Percentiles rank a stretch among this genome's conserved stretches.
These are phyloP conservation scores for Aspergillus asperescens DNA, from an alignment of 495 filamentous ascomycete genomes.

Conservation along the genomic window DNA sequence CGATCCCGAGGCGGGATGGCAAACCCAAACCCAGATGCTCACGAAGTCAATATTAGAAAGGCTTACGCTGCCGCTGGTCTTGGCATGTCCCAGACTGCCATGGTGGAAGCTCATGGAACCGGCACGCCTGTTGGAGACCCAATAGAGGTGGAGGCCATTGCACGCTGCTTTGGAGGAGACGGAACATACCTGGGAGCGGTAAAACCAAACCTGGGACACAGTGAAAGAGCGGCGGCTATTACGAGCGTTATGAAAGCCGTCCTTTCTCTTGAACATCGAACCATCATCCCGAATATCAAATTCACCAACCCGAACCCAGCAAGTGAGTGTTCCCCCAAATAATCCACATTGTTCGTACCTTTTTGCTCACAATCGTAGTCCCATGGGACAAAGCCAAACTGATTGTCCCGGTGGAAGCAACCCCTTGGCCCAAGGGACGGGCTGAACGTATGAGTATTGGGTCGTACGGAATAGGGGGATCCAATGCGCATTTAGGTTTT, in stretches of 20 bases:
- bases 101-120: slow-evolving; percentile 49
- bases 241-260: slow-evolving; percentile 33
- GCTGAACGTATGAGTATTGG: slow-evolving; percentile 24
- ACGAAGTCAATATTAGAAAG: slow-evolving; percentile 18
- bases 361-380: no score
- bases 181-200: slow-evolving; percentile 17
- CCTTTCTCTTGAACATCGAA: slow-evolving; percentile 26
- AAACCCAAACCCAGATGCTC: slow-evolving; percentile 2
- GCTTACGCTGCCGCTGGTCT: slow-evolving; percentile 22
- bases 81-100: slow-evolving; percentile 30
- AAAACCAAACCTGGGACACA: slow-evolving; percentile 32
- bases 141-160: slow-evolving; percentile 19
- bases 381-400: slow-evolving; percentile 25
- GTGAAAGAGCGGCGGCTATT: slow-evolving; percentile 33
- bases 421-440: slow-evolving; percentile 27
- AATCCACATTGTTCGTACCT: background rate
- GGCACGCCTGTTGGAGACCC: slow-evolving; percentile 40
- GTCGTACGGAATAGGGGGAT: slow-evolving; percentile 29
- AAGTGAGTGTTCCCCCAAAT: background rate
- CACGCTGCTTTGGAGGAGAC: slow-evolving; percentile 9
- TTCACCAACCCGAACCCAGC: slow-evolving; percentile 29
- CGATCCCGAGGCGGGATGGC: slow-evolving; percentile 2
- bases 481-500: slow-evolving; percentile 18
- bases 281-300: slow-evolving; percentile 32
- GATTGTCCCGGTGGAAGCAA: slow-evolving; percentile 17